Base-by-base conservation (phyloP, 106 monocot species). In the Dioscorea alata region DNA sequence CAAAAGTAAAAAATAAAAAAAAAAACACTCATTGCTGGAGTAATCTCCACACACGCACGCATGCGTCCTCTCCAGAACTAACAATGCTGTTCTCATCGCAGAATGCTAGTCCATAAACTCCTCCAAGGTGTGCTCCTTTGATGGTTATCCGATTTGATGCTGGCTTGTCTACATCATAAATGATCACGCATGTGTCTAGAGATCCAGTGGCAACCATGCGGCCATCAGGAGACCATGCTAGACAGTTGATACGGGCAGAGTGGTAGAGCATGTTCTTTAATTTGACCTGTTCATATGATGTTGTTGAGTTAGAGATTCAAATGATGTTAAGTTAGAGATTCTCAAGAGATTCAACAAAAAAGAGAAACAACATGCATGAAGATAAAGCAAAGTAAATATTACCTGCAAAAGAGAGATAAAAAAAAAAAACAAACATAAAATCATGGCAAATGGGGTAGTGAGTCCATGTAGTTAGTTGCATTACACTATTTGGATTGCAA, bases 241-340 rank as follows among this genome's bases (percentile, higher is more conserved):
- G 61, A 71, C 93, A 99, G 79, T 99, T 99, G 49, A 99, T 86
- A 23, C 99, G 84, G 7, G 99, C 99, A 58, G 87, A 74, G 62
- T 99, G 93, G 77, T 90, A 99, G 66, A 99, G 42, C 99, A 99
- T 90, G 83, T 99, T 99, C 79, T 93, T 99, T 23, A 99, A 63
- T 68, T 90, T 93, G 57, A 93, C 83, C 97, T 97, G 73, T 49
- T 73, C 34, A 76, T 19, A 23, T 57, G 17, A 42, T 42, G 42
- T 42, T 6, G 42, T 42, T 6, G 6, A 42, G 42, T 28, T 28
- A 28, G 1, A 28, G 28, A 28, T 28, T 28, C 28, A 1, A n/a
- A n/a, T n/a, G n/a, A n/a, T n/a, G n/a, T n/a, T n/a, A n/a, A n/a
- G 1, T 28, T 28, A 1, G 28, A 28, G 28, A 28, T 28, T 28